Evolutionary conservation across 1,284 basidiomycete species (phyloP), one percentile per base, ranked within the genome.

Genomic region (Trichosporon asahii): DNA sequence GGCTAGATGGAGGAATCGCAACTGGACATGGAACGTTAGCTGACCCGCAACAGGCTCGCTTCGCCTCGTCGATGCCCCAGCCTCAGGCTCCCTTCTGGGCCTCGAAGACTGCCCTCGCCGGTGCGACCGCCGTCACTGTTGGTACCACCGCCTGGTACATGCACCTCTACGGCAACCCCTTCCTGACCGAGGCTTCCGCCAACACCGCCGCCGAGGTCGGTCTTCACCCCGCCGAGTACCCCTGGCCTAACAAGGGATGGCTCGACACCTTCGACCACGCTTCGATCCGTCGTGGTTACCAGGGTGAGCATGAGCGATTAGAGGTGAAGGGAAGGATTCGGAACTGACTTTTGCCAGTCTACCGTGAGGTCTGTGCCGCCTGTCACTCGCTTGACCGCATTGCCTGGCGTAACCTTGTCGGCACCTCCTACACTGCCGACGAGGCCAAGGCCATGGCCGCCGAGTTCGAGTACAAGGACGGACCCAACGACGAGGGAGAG

Each of bases 331-430:
- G 18, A 18, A 27, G 27, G 15, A 61, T 15, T 53, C 15, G 25
- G 15, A 23, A 35, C 66, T 67, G 29, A 65, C 68, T 55, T 31
- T 68, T 25, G 27, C 18, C 65, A 85, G 97, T 99, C 66, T 99
- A 99, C 88, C 93, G 95, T 72, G 96, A 99, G 86, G 97, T 99
- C 71, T 99, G 97, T 84, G 92, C 96, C 6, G 93, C 97, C 18
- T 99, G 97, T 86, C 97, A 99, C 85, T 99, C 97, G 64, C 90
- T 99, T 72, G 94, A 99, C 87, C 94, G 97, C 79, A 95, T 99
- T 82, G 97, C 97, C 73, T 99, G 97, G 97, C 93, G 97, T 82
- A 99, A 99, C 87, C 87, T 99, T 72, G 97, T 99, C 77, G 97
- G 95, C 81, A 94, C 98, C 70, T 98, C 95, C 46, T 97, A 99